Evolutionary conservation across 805 yeast genomes (phyloP).

Genomic region (Cyberlindnera sargentensis): DNA sequence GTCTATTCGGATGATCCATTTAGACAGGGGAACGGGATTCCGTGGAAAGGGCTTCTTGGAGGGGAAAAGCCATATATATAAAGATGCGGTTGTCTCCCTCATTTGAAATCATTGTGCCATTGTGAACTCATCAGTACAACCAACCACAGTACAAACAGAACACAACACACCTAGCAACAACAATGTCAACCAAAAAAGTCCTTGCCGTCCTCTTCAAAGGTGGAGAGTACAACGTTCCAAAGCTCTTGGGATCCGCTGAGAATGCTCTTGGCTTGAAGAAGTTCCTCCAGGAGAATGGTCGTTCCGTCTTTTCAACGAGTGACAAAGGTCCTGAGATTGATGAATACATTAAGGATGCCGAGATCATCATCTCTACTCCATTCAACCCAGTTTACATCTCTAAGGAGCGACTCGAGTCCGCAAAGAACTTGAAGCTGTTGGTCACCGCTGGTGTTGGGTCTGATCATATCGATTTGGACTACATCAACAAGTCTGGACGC

Average conservation of each 20-base stretch:
- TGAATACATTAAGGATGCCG: slow-evolving; percentile 62
- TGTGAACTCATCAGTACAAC: no score
- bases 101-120: no score
- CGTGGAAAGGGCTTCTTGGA: no score
- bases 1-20: no score
- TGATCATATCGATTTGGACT: slow-evolving; percentile 69
- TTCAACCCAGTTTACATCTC: slow-evolving; percentile 77
- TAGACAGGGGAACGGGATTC: no score
- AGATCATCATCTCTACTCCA: slow-evolving; percentile 73
- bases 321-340: slow-evolving; percentile 67
- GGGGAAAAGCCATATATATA: no score
- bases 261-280: slow-evolving; percentile 66
- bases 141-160: no score
- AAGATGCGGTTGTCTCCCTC: no score
- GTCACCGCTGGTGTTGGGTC: slow-evolving; percentile 85
- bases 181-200: slow-evolving; percentile 16
- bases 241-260: slow-evolving; percentile 63
- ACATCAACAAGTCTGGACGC: slow-evolving; percentile 49
- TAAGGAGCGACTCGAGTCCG: slow-evolving; percentile 56
- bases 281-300: slow-evolving; percentile 62
- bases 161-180: background rate
- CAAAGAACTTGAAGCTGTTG: slow-evolving; percentile 62
- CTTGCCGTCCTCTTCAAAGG: slow-evolving; percentile 26
- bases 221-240: slow-evolving; percentile 28
- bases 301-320: slow-evolving; percentile 55